Evolutionary conservation across 2,329 filamentous ascomycete species (phyloP).

Genomic region (Pyrenochaeta sp.): DNA sequence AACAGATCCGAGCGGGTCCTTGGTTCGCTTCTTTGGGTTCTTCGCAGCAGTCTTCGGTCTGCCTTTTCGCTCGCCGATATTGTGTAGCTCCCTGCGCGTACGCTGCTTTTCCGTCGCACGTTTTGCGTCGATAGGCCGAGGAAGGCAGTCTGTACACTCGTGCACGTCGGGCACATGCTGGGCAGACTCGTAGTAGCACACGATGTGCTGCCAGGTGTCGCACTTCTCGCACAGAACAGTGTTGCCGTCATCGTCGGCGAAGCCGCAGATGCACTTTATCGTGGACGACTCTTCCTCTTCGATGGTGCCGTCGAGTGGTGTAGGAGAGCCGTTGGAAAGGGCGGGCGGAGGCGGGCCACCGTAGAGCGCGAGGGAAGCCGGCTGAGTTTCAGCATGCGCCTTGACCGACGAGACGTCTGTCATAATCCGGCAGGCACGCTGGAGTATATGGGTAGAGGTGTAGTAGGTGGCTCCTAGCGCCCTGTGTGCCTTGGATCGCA

Average conservation of each 20-base stretch:
- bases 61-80: conserved; percentile 69
- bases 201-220: conserved; percentile 98
- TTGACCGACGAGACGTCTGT: conserved; percentile 53
- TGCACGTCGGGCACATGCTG: conserved; percentile 78
- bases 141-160: conserved; percentile 88
- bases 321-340: conserved; percentile 47
- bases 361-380: conserved; percentile 46
- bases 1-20: conserved; percentile 67
- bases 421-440: conserved; percentile 50
- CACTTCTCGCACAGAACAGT: conserved; percentile 96
- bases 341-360: conserved; percentile 40
- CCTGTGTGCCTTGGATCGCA: conserved; percentile 51
- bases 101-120: conserved; percentile 78
- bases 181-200: conserved; percentile 87
- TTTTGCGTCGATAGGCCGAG: conserved; percentile 75
- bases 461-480: conserved; percentile 47
- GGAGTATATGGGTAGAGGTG: conserved; percentile 28
- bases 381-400: conserved; percentile 55
- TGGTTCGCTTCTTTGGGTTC: conserved; percentile 86
- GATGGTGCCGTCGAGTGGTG: conserved; percentile 52
- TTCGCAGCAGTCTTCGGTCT: conserved; percentile 79
- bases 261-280: conserved; percentile 97
- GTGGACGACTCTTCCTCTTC: conserved; percentile 83
- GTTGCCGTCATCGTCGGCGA: conserved; percentile 93
- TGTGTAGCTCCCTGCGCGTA: conserved; percentile 66